Percentiles rank a stretch among this genome's conserved stretches.
These are phyloP conservation scores for Durotheca rogersii DNA, from an alignment of 495 filamentous ascomycete genomes.

Conservation along the genomic window DNA sequence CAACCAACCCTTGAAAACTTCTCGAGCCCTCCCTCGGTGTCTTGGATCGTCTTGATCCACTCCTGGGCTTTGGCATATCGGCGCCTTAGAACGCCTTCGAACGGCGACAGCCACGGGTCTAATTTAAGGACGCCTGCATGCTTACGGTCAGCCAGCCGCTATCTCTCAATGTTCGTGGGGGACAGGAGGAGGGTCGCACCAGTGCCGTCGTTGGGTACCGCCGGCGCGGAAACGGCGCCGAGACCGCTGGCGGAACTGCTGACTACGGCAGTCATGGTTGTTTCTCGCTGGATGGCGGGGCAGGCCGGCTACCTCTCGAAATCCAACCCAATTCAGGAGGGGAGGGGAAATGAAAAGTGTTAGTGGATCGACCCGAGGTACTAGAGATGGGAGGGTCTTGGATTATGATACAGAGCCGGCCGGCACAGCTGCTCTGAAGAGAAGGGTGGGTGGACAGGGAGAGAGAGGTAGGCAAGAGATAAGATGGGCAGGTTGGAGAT, in stretches of 20 bases:
- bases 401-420: too few species aligned
- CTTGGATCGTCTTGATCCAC: constrained; percentile 82
- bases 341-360: background rate
- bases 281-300: constrained; percentile 11
- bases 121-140: constrained; percentile 75
- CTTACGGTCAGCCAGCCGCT: constrained; percentile 20
- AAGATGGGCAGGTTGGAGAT: constrained; percentile 11
- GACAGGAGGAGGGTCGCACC: constrained; percentile 34
- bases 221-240: constrained; percentile 35
- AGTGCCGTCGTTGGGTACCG: constrained; percentile 50
- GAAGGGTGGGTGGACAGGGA: background rate
- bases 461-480: background rate
- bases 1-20: constrained; percentile 79
- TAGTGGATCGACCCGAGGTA: background rate
- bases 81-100: constrained; percentile 71
- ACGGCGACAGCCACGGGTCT: constrained; percentile 88
- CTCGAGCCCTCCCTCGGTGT: constrained; percentile 84
- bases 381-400: too few species aligned
- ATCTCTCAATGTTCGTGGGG: background rate
- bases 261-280: constrained; percentile 40
- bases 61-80: constrained; percentile 79
- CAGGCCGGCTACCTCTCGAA: background rate
- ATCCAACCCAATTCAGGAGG: background rate
- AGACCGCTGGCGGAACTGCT: constrained; percentile 45
- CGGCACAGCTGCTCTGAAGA: too few species aligned